Base-by-base conservation (phyloP, 805 yeast species). In the Metschnikowia rubicola region DNA sequence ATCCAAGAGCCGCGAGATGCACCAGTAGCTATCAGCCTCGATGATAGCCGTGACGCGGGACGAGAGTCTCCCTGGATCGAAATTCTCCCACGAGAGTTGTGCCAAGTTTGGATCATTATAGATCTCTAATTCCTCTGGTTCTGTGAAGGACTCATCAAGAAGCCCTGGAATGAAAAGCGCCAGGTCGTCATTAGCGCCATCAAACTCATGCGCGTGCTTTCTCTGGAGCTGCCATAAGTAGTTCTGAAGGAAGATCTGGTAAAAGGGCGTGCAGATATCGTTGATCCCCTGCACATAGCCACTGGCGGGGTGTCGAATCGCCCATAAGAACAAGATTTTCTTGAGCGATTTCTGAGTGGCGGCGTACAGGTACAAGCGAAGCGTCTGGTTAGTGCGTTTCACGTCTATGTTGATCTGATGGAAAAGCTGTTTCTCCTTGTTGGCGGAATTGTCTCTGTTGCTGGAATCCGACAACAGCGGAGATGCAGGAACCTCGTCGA, bases 251-350 rank as follows among this genome's bases (percentile, higher is more conserved):
- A 92, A 92, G 0, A 90, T 84, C 66, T 92, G 96, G 65, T 78
- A 90, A 62, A 94, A 88, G 3, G 99, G 98, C 1, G 97, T 92
- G 12, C 84, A 88, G 41, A 92, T 74, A 67, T 92, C 99, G 64
- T 92, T 92, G 43, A 92, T 92, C 28, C 99, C 99, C 70, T 92
- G 99, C 17, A 92, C 99, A 65, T 92, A 92, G 12, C 99, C 99
- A 61, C 94, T 84, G 7, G 98, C 97, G 1, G 99, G 98, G 63
- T 94, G 98, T 55, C 98, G 77, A 26, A 92, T 83, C 0, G 98
- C 95, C 99, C 99, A 92, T 31, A 92, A 71, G 60, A 90, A 92
- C 44, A 92, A 69, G 9, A 94, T 82, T 55, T 86, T 81, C 57
- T 91, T 90, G 49, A 92, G 70, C 12, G 95, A 81, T 46, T 82